Base-by-base conservation (phyloP, 2,329 filamentous ascomycete genomes). In the Pseudogymnoascus sp. region DNA sequence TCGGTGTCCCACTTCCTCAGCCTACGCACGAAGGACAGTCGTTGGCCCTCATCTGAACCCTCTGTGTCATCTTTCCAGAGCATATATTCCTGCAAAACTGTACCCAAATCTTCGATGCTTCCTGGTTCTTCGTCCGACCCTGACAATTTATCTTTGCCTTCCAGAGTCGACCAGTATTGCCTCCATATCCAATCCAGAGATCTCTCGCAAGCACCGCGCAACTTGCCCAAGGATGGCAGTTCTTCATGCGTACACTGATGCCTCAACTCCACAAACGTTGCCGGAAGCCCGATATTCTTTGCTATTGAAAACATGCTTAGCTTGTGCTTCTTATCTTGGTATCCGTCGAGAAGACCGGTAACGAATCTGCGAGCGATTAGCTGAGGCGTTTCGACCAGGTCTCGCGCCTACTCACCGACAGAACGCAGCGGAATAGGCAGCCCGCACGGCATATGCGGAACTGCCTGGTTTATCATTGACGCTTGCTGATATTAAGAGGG, bases 201-300 rank as follows among this genome's bases (percentile, higher is more conserved):
- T 68, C 87, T 84, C 65, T 79, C 76, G 1, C 88, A 84, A 1
- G 88, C 88, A 36, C 81, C 80, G 60, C 90, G 83, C 64, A 97
- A 77, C 65, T 90, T 85, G 9, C 83, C 79, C 60, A 96, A 77
- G 1, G 87, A 86, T 0, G 92, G 92, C 62, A 96, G 77, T 71
- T 92, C 89, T 73, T 95, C 90, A 73, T 97, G 92, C 40, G 92
- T 95, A 44, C 89, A 90, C 75, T 95, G 89, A 73, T 97, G 92
- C 50, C 92, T 84, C 63, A 93, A 78, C 77, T 94, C 90, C 61
- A 96, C 90, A 73, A 96, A 93, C 0, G 87, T 85, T 0, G 85
- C 83, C 0, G 87, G 86, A 64, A 90, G 74, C 1, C 82, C 84
- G 61, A 89, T 83, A 54, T 79, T 82, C 71, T 81, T 84, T 86